Evolutionary conservation across 164 flowering plant genomes (phyloP).

Genomic region (Piper longum): DNA sequence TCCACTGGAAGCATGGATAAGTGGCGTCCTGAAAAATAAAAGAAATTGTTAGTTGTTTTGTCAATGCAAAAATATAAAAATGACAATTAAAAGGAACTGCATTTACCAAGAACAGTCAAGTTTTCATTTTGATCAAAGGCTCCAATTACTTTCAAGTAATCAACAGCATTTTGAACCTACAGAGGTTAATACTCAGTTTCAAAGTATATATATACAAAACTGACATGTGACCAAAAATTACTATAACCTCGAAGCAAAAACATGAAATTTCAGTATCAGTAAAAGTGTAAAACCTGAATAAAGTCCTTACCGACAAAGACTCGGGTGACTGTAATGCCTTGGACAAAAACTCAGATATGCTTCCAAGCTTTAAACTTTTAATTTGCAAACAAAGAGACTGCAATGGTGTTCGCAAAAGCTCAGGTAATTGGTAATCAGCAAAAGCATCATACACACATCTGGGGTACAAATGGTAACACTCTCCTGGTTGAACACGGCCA

Average conservation of each 20-base stretch:
- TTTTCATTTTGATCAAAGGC: constrained; percentile 83
- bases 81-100: not conserved
- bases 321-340: constrained; percentile 91
- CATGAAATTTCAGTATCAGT: not conserved
- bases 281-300: not conserved
- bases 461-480: constrained; percentile 92
- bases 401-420: constrained; percentile 87
- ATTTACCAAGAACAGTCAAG: constrained; percentile 61
- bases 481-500: constrained; percentile 96
- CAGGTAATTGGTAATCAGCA: constrained; percentile 85
- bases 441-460: constrained; percentile 86
- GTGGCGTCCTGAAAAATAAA: constrained; percentile 53
- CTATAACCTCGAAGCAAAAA: not conserved
- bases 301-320: constrained; percentile 42
- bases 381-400: constrained; percentile 95
- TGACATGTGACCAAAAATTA: not conserved
- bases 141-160: constrained; percentile 73
- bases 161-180: constrained; percentile 94
- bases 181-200: not conserved
- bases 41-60: not conserved
- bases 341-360: constrained; percentile 82
- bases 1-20: constrained; percentile 90
- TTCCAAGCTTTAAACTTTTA: constrained; percentile 83
- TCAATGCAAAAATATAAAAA: not conserved
- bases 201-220: not conserved